These are phyloP conservation scores for Crucibulum laeve DNA, from an alignment of 768 basidiomycete species.

Conservation along the genomic window DNA sequence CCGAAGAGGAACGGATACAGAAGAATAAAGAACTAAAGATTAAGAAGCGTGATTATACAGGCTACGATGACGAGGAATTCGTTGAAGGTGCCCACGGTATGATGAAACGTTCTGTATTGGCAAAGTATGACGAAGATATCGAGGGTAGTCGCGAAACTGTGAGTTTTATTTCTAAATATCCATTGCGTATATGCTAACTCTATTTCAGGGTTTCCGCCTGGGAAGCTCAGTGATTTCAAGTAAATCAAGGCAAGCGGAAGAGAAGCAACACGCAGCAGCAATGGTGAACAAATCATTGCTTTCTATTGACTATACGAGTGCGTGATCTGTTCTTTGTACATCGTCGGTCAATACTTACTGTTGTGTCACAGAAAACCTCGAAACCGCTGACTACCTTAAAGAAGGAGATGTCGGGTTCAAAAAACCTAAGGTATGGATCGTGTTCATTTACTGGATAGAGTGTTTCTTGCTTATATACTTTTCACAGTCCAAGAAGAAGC, in stretches of 20 bases:
- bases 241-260: conserved; percentile 34
- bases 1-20: conserved; percentile 77
- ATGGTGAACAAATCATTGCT: conserved; percentile 77
- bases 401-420: conserved; percentile 95
- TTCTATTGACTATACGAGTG: conserved; percentile 88
- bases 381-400: conserved; percentile 82
- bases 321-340: conserved; percentile 24
- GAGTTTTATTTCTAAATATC: conserved; percentile 13
- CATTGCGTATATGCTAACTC: conserved; percentile 6
- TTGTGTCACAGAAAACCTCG: conserved; percentile 65
- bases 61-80: conserved; percentile 97
- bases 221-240: conserved; percentile 52
- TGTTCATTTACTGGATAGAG: neutral
- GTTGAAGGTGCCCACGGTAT: conserved; percentile 66
- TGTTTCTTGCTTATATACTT: conserved; percentile 3
- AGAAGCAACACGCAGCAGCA: conserved; percentile 49
- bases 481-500: conserved; percentile 88
- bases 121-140: conserved; percentile 93
- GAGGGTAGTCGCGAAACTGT: conserved; percentile 72
- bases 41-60: conserved; percentile 86
- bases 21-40: conserved; percentile 83
- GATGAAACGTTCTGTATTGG: conserved; percentile 77
- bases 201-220: conserved; percentile 75
- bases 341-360: neutral
- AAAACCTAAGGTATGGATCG: conserved; percentile 70